A percentile compares a stretch with the other conserved stretches of the same genome.
phyloP scores from a whole-genome alignment of 2,329 filamentous ascomycete species.

The Fusarium agapanthi region DNA sequence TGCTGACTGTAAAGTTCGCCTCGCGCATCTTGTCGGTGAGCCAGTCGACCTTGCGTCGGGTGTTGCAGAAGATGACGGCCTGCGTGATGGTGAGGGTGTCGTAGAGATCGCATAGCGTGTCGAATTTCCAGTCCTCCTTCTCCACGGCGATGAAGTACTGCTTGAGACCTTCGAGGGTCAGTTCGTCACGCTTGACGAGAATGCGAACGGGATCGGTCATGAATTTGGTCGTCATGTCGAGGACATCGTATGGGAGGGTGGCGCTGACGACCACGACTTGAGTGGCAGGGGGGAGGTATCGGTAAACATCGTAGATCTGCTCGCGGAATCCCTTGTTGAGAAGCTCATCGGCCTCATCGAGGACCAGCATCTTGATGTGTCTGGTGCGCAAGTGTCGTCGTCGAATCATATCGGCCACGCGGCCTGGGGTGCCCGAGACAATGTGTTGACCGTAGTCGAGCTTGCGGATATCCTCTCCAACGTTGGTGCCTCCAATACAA shows the following conservation, averaged over 20 bases:
- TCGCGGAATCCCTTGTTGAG: slow-evolving; percentile 96
- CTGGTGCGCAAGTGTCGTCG: slow-evolving; percentile 65
- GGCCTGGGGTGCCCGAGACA: slow-evolving; percentile 95
- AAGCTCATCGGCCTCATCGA: slow-evolving; percentile 69
- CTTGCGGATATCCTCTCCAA: slow-evolving; percentile 96
- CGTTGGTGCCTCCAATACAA: slow-evolving; percentile 97
- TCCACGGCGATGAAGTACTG: slow-evolving; percentile 99
- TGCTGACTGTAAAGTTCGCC: slow-evolving; percentile 97
- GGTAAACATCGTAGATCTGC: slow-evolving; percentile 99
- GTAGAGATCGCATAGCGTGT: slow-evolving; percentile 98
- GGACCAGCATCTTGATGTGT: slow-evolving; percentile 71
- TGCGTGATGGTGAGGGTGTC: slow-evolving; percentile 98
- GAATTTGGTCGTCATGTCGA: slow-evolving; percentile 99
- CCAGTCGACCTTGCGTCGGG: slow-evolving; percentile 98
- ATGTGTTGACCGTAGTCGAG: slow-evolving; percentile 98
- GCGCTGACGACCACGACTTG: slow-evolving; percentile 99
- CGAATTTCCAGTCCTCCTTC: slow-evolving; percentile 99
- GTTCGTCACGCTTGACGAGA: slow-evolving; percentile 96
- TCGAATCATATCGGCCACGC: slow-evolving; percentile 76
- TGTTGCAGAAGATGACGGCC: slow-evolving; percentile 99
- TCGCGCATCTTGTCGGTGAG: slow-evolving; percentile 99
- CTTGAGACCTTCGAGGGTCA: slow-evolving; percentile 96
- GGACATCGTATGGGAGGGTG: slow-evolving; percentile 95
- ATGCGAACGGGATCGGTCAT: slow-evolving; percentile 98
- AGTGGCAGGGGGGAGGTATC: slow-evolving; percentile 93